Evolutionary conservation across 257 asterid species (phyloP).

Genomic region (Solanum tarapatanum): DNA sequence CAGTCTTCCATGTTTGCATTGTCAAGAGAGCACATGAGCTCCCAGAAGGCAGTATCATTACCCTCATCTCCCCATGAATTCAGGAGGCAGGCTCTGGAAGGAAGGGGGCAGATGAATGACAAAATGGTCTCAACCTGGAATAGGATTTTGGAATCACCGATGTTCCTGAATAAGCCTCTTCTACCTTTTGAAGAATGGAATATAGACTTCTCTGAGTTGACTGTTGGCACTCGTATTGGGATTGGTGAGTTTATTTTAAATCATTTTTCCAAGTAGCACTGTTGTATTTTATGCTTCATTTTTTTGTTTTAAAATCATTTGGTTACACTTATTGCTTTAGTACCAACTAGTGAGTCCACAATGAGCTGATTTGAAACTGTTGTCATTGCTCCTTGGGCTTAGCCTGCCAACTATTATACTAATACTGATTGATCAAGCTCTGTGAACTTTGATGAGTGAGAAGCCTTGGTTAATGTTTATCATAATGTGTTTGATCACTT

Average conservation of each 20-base stretch:
- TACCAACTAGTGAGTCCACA: neutral
- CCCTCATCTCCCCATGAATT: slow-evolving; percentile 95
- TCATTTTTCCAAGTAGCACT: neutral
- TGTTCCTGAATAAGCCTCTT: slow-evolving; percentile 72
- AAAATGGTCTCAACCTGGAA: slow-evolving; percentile 76
- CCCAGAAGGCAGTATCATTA: slow-evolving; percentile 65
- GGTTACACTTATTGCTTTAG: neutral
- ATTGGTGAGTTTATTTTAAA: slow-evolving; percentile 51
- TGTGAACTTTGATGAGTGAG: neutral
- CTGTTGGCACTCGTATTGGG: slow-evolving; percentile 93
- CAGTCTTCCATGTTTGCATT: slow-evolving; percentile 19
- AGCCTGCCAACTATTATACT: neutral
- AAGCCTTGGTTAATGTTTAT: neutral
- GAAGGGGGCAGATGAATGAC: slow-evolving; percentile 32
- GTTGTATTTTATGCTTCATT: neutral
- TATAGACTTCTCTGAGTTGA: slow-evolving; percentile 79
- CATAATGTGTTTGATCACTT: neutral
- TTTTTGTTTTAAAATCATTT: neutral
- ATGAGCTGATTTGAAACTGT: neutral
- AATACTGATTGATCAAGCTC: neutral
- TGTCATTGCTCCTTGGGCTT: neutral
- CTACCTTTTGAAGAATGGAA: slow-evolving; percentile 91
- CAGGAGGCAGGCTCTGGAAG: slow-evolving; percentile 36
- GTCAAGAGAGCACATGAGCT: slow-evolving; percentile 20
- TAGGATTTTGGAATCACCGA: slow-evolving; percentile 64